Evolutionary conservation across 2,329 filamentous ascomycete genomes (phyloP), one percentile per base, ranked within the genome.

Genomic region (Epichloe glyceriae): DNA sequence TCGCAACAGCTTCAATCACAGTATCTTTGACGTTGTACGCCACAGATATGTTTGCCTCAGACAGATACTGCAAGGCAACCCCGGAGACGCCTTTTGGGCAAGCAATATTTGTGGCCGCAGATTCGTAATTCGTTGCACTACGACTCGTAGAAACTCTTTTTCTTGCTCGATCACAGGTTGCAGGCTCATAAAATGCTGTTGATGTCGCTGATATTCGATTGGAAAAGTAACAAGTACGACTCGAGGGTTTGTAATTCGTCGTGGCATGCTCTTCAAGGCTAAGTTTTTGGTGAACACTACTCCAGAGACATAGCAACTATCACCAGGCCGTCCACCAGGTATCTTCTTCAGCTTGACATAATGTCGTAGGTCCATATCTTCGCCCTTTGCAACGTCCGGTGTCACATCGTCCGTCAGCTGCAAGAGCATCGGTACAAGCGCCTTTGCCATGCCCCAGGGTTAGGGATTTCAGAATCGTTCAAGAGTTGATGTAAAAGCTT

Each of bases 291-390:
- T 93, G 64, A 98, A 98, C 1, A 98, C 90, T 8, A 98, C 84
- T 0, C 93, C 94, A 10, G 93, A 95, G 15, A 97, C 85, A 65
- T 98, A 98, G n/a, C 85, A 83, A 6, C 91, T 97, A 66, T 98
- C 91, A 22, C 87, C 83, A 17, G 91, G 90, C 56, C 79, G 85
- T 15, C 90, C 91, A 15, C 93, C 91, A 0, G 90, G 87, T 12
- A 98, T 93, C 63, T 94, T 95, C 65, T 98, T 98, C 33, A 98
- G 70, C 64, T 98, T 98, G 55, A 98, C 88, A 62, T 96, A 98
- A 64, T 97, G 90, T 3, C 93, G 80, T 53, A 98, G 93, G 64
- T 98, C 93, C 75, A 98, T 97, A 62, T 93, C 87, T 64, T 98
- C 93, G 30, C 89, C 90, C 50, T 81, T 79, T 51, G 89, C 85